Evolutionary conservation across 495 filamentous ascomycete species (phyloP).

Genomic region (Penicillium alfredii): DNA sequence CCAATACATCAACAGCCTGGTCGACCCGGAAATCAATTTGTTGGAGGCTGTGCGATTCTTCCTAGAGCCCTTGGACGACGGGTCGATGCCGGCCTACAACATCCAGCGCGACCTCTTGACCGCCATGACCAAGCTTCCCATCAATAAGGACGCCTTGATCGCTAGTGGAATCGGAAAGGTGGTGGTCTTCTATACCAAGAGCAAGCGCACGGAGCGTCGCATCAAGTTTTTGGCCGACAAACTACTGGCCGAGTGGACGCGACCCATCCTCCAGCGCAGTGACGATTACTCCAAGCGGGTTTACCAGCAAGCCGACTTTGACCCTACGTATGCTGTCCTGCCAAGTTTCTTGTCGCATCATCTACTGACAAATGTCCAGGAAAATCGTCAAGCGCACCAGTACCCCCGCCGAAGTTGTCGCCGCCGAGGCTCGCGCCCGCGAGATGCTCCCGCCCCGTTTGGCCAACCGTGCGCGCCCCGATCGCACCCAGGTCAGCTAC

Average conservation of each 20-base stretch:
- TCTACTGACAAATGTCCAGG: constrained; percentile 21
- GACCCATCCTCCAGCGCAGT: constrained; percentile 88
- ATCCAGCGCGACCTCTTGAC: constrained; percentile 93
- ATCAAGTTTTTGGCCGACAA: constrained; percentile 94
- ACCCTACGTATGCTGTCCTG: constrained; percentile 45
- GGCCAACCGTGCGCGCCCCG: constrained; percentile 65
- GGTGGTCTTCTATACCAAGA: constrained; percentile 92
- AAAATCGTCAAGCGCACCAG: constrained; percentile 45
- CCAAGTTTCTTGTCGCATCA: constrained; percentile 4
- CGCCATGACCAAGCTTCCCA: constrained; percentile 69
- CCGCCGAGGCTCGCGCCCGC: constrained; percentile 62
- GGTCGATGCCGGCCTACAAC: constrained; percentile 87
- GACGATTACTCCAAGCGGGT: constrained; percentile 85
- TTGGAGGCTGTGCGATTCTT: constrained; percentile 93
- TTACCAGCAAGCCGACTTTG: constrained; percentile 49
- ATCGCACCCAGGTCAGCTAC: constrained; percentile 69
- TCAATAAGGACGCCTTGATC: constrained; percentile 82
- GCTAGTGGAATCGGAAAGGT: constrained; percentile 95
- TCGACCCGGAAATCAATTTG: constrained; percentile 93
- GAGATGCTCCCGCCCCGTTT: constrained; percentile 62
- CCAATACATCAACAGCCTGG: constrained; percentile 68
- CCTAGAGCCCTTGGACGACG: constrained; percentile 91
- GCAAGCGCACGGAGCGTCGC: constrained; percentile 71
- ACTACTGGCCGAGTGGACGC: constrained; percentile 88
- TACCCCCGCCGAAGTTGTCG: constrained; percentile 43